Conservation (phyloP, 2,329 filamentous ascomycete species). For the Fusarium sulawesiense region DNA sequence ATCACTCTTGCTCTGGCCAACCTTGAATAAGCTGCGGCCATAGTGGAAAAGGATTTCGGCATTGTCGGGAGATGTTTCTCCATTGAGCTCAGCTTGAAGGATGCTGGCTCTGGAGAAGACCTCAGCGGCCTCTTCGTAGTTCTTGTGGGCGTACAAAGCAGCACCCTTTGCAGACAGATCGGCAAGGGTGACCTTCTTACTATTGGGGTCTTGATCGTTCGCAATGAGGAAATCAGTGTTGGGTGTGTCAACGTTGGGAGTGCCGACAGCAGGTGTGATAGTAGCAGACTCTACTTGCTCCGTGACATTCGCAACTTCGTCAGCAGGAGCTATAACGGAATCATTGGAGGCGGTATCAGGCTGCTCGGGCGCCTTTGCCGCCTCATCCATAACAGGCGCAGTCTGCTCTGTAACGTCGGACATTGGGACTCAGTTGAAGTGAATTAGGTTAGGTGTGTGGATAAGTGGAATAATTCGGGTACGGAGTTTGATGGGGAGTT, state of each 20-base stretch:
- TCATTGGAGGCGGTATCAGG: slow-evolving; percentile 2
- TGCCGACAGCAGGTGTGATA: slow-evolving; percentile 29
- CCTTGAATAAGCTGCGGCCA: slow-evolving; percentile 91
- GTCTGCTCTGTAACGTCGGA: slow-evolving; percentile 48
- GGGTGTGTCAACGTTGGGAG: slow-evolving; percentile 33
- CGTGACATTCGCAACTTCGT: slow-evolving; percentile 26
- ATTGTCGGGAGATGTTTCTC: slow-evolving; percentile 90
- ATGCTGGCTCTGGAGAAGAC: slow-evolving; percentile 89
- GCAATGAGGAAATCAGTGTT: slow-evolving; percentile 44
- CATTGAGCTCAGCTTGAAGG: slow-evolving; percentile 90
- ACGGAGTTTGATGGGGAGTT: background rate
- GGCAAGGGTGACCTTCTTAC: slow-evolving; percentile 73
- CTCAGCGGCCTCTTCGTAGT: slow-evolving; percentile 87
- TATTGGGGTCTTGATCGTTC: slow-evolving; percentile 59
- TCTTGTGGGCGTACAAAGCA: slow-evolving; percentile 87
- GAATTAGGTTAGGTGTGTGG: background rate
- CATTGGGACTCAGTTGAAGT: slow-evolving; percentile 37
- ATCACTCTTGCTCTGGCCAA: slow-evolving; percentile 93
- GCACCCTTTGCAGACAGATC: slow-evolving; percentile 85
- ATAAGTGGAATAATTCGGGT: background rate
- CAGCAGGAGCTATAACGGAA: slow-evolving; percentile 4
- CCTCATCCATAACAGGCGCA: slow-evolving; percentile 35
- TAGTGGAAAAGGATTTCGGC: slow-evolving; percentile 95
- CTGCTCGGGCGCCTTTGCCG: slow-evolving; percentile 26
- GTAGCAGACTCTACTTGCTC: slow-evolving; percentile 36